phyloP scores from a whole-genome alignment of 441 rosid genomes.

The California macrophylla region DNA sequence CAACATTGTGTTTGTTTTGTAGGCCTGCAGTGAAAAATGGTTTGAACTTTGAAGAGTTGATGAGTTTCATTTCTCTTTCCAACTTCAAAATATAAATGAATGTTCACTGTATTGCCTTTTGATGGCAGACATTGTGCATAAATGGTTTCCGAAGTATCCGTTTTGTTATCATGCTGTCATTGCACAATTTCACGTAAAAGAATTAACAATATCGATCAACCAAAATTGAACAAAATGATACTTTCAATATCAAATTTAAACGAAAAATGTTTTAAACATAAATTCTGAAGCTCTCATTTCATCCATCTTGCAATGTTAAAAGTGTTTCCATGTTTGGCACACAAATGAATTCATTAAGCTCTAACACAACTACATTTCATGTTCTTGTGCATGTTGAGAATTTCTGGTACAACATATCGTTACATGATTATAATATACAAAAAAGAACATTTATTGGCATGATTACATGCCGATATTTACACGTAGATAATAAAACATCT shows the following conservation, averaged over 20 bases:
- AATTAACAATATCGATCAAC: too few relatives aligned
- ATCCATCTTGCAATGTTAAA: neutral
- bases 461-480: slow-evolving; percentile 12
- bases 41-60: slow-evolving; percentile 1
- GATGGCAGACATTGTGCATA: neutral
- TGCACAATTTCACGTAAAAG: too few relatives aligned
- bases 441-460: neutral
- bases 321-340: neutral
- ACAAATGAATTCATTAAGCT: neutral
- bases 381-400: slow-evolving; percentile 2
- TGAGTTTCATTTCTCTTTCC: neutral
- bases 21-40: slow-evolving; percentile 10
- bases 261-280: too few relatives aligned
- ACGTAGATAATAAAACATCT: slow-evolving; percentile 12
- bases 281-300: too few relatives aligned
- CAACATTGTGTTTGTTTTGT: slow-evolving; percentile 10
- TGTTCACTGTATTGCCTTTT: neutral
- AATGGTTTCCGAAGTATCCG: too few relatives aligned
- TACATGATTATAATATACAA: neutral
- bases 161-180: too few relatives aligned
- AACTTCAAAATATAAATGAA: neutral
- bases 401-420: slow-evolving; percentile 4
- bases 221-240: too few relatives aligned
- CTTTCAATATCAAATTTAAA: too few relatives aligned
- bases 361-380: neutral